Percentiles rank a stretch among this genome's conserved stretches.
These are phyloP conservation scores for Scortechinia acanthostroma DNA, from an alignment of 2,329 filamentous ascomycete genomes.

Conservation along the genomic window DNA sequence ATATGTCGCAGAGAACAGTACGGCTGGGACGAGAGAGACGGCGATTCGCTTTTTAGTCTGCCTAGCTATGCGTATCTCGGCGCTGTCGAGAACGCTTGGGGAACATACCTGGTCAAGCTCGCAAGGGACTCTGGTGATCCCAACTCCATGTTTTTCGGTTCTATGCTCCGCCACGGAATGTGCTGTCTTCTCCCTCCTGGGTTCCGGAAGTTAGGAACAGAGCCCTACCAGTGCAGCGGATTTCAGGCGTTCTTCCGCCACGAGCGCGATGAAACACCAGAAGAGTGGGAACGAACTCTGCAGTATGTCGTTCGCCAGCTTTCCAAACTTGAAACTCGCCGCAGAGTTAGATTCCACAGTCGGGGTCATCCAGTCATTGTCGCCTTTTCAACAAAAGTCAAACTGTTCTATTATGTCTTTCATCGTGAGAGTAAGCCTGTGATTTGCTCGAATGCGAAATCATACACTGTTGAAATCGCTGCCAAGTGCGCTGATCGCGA, in stretches of 20 bases:
- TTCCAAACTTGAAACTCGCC: neutral
- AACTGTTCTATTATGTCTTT: neutral
- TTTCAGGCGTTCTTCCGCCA: neutral
- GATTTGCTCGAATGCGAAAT: too few relatives aligned
- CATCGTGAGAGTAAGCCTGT: too few relatives aligned
- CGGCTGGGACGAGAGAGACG: too few relatives aligned
- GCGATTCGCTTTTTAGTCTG: too few relatives aligned
- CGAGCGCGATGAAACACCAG: neutral
- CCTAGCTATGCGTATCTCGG: too few relatives aligned
- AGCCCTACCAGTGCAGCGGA: neutral
- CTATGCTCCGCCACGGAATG: too few relatives aligned
- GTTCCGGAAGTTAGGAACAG: neutral
- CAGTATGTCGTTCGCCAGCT: neutral
- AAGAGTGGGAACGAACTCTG: neutral
- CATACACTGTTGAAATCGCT: neutral
- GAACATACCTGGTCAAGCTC: too few relatives aligned
- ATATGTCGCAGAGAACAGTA: too few relatives aligned
- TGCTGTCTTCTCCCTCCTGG: neutral
- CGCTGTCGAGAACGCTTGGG: neutral
- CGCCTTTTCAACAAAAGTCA: neutral
- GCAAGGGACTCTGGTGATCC: too few relatives aligned
- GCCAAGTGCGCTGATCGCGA: neutral
- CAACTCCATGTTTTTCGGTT: too few relatives aligned
- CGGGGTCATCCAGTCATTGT: neutral
- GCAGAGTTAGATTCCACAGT: neutral